Evolutionary conservation across 2,329 filamentous ascomycete genomes (phyloP).

Genomic region (Aureobasidium zeae): DNA sequence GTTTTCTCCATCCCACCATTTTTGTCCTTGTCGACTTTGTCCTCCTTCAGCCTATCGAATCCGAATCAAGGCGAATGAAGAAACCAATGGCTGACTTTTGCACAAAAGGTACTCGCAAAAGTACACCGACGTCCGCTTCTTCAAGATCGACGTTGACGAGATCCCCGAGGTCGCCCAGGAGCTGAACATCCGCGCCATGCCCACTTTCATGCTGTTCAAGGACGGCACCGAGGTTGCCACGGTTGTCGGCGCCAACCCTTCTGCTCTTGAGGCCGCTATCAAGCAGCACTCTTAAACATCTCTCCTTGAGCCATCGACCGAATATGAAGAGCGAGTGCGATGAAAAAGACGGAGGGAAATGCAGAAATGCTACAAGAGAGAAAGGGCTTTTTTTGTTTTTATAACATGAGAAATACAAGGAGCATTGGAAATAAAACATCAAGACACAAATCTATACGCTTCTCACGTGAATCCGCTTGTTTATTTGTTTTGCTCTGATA

Average conservation of each 20-base stretch:
- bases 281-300: conserved; percentile 26
- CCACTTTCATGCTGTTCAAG: conserved; percentile 82
- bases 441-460: too few species aligned
- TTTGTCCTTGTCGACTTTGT: not conserved
- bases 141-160: conserved; percentile 86
- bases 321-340: too few species aligned
- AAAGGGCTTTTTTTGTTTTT: too few species aligned
- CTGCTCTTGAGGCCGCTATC: conserved; percentile 50
- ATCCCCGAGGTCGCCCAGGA: conserved; percentile 65
- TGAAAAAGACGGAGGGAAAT: too few species aligned
- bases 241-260: conserved; percentile 73
- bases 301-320: too few species aligned
- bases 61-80: too few species aligned
- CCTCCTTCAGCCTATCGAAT: too few species aligned
- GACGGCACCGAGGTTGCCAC: conserved; percentile 61
- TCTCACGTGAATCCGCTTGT: too few species aligned
- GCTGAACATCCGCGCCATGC: conserved; percentile 81
- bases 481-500: too few species aligned
- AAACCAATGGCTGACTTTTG: conserved; percentile 17
- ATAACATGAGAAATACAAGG: too few species aligned
- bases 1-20: conserved; percentile 26
- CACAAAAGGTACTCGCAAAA: conserved; percentile 51
- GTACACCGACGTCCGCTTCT: conserved; percentile 59
- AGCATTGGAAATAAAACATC: too few species aligned
- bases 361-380: too few species aligned